These are phyloP conservation scores for Cryptosporidium felis DNA, from an alignment of 169 alveolate species.

Conservation along the genomic window DNA sequence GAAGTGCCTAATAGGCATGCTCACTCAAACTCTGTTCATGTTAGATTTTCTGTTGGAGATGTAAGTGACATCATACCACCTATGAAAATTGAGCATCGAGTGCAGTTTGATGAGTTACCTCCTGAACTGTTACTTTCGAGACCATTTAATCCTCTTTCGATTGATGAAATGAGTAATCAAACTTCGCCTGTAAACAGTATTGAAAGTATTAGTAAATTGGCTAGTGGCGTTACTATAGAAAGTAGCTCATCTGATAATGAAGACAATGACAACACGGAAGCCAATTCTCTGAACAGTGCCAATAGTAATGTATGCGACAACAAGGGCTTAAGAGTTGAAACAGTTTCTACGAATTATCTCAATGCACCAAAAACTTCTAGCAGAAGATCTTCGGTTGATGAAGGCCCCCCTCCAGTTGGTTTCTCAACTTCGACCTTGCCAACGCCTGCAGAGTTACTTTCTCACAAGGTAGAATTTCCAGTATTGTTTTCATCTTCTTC, in stretches of 20 bases:
- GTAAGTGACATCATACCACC: conserved; percentile 67
- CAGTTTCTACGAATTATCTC: not conserved
- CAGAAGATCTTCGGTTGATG: conserved; percentile 70
- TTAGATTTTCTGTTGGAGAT: conserved; percentile 69
- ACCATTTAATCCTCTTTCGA: conserved; percentile 65
- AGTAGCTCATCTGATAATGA: not conserved
- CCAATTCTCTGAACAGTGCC: too few relatives aligned
- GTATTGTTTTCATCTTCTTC: conserved; percentile 39
- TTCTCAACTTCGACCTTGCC: conserved; percentile 58
- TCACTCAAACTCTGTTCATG: conserved; percentile 37
- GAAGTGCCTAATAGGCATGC: not conserved
- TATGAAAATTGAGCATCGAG: conserved; percentile 48
- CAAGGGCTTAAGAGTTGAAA: not conserved
- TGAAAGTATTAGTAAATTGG: conserved; percentile 13
- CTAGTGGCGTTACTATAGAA: not conserved
- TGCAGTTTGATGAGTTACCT: conserved; percentile 66
- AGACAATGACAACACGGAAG: not conserved
- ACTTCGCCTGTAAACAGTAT: conserved; percentile 54
- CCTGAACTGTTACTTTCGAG: conserved; percentile 55
- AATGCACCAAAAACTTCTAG: conserved; percentile 33
- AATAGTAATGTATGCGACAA: not conserved
- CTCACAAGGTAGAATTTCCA: conserved; percentile 64
- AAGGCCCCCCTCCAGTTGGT: conserved; percentile 63
- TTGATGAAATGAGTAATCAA: conserved; percentile 60
- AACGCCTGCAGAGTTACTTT: conserved; percentile 68